Evolutionary conservation across 2,329 filamentous ascomycete species (phyloP).

Genomic region (Geosmithia flava): DNA sequence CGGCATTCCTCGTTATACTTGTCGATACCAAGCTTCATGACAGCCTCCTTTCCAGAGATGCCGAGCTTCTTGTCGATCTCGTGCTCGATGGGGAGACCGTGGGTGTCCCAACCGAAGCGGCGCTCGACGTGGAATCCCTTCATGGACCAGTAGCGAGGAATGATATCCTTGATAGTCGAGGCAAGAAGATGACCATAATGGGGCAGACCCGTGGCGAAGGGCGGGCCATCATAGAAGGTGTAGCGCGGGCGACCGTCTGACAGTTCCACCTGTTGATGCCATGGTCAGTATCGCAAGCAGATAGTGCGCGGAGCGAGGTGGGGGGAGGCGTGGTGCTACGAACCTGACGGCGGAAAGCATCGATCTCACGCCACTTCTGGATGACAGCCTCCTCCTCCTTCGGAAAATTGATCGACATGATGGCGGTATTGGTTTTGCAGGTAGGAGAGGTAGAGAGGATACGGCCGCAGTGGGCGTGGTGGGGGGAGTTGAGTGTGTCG

Average conservation of each 20-base stretch:
- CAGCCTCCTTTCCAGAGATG: conserved; percentile 77
- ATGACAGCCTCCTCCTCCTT: conserved; percentile 82
- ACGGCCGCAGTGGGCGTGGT: not conserved
- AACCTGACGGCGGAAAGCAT: conserved; percentile 80
- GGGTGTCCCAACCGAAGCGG: conserved; percentile 89
- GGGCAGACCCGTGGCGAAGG: conserved; percentile 60
- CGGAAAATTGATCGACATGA: conserved; percentile 83
- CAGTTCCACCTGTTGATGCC: conserved; percentile 50
- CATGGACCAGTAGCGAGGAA: conserved; percentile 95
- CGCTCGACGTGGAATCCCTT: conserved; percentile 87
- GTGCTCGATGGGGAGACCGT: conserved; percentile 89
- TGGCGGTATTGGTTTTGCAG: not conserved
- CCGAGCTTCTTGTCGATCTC: conserved; percentile 95
- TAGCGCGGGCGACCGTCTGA: conserved; percentile 74
- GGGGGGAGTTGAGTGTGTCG: not conserved
- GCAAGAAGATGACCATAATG: conserved; percentile 67
- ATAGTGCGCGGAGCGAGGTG: not conserved
- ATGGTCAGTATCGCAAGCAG: not conserved
- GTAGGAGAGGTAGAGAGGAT: not conserved
- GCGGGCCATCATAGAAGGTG: conserved; percentile 88
- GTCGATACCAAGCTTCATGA: conserved; percentile 72
- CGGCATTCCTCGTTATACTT: conserved; percentile 89
- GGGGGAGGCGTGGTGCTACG: conserved; percentile 4
- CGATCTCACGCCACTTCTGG: conserved; percentile 78
- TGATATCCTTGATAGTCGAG: conserved; percentile 95